Evolutionary conservation across 192 early-diverging fungal genomes (phyloP).

Genomic region (Coemansia sp.): DNA sequence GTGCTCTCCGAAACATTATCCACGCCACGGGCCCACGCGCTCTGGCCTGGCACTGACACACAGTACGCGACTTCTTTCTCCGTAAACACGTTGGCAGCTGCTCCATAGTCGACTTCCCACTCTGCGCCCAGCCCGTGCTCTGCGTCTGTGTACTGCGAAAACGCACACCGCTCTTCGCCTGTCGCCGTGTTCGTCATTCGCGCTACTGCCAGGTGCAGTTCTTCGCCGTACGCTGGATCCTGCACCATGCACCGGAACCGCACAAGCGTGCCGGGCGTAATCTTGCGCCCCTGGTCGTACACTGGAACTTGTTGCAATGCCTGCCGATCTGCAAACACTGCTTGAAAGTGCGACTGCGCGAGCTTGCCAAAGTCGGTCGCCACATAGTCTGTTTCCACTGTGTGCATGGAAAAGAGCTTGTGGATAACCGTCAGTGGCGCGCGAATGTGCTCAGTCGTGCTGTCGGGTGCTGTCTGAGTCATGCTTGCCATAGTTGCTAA

Average conservation of each 20-base stretch:
- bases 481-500: conserved; percentile 12
- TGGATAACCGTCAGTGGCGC: conserved; percentile 37
- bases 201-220: conserved; percentile 53
- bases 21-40: conserved; percentile 54
- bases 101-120: conserved; percentile 47
- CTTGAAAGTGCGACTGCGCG: conserved; percentile 30
- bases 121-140: conserved; percentile 36
- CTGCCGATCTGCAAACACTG: conserved; percentile 17
- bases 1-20: too few relatives aligned
- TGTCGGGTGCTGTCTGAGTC: conserved; percentile 14
- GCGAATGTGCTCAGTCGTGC: conserved; percentile 25
- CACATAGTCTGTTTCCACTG: conserved; percentile 3
- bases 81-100: conserved; percentile 52
- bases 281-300: conserved; percentile 17
- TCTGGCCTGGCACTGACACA: conserved; percentile 70
- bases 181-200: conserved; percentile 33
- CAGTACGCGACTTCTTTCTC: conserved; percentile 70
- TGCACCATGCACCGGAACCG: conserved; percentile 82
- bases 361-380: conserved; percentile 23
- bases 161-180: conserved; percentile 38
- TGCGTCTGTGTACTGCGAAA: conserved; percentile 52
- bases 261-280: conserved; percentile 50
- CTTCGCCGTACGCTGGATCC: conserved; percentile 73
- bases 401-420: conserved; percentile 36
- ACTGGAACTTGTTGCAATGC: conserved; percentile 29